These are phyloP conservation scores for Hygrophoropsis aurantiaca DNA, from an alignment of 768 basidiomycete genomes.

Conservation along the genomic window DNA sequence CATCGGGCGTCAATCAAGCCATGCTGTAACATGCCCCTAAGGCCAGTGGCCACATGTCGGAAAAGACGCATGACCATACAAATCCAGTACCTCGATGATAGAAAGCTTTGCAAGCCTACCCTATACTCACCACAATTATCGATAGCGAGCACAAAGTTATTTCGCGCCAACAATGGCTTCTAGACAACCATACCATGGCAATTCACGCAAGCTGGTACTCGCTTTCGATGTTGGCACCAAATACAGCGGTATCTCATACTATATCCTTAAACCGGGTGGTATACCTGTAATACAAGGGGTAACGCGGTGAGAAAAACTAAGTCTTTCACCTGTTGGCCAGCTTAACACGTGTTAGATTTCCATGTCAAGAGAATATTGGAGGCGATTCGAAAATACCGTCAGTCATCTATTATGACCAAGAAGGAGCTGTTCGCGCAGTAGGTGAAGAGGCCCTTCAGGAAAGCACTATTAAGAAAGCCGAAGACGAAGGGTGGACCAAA, in stretches of 20 bases:
- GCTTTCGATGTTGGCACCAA: conserved; percentile 57
- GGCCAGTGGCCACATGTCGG: too few relatives aligned
- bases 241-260: conserved; percentile 49
- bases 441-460: conserved; percentile 47
- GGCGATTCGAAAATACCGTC: conserved; percentile 52
- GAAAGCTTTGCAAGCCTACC: too few relatives aligned
- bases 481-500: conserved; percentile 33
- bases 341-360: conserved; percentile 35
- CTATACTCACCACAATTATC: too few relatives aligned
- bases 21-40: too few relatives aligned
- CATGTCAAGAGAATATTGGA: conserved; percentile 44
- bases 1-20: too few relatives aligned
- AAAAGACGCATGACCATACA: neutral
- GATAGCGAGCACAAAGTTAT: too few relatives aligned
- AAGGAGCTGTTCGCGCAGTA: conserved; percentile 39
- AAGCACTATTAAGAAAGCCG: conserved; percentile 36
- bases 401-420: conserved; percentile 44
- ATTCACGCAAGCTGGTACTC: conserved; percentile 41
- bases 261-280: conserved; percentile 30
- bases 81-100: too few relatives aligned
- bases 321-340: neutral
- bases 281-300: conserved; percentile 19
- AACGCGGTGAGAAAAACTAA: conserved; percentile 17
- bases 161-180: conserved; percentile 24
- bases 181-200: conserved; percentile 40